phyloP scores from a whole-genome alignment of 371 early-diverging fungal genomes.

The Rhizomucor miehei region DNA sequence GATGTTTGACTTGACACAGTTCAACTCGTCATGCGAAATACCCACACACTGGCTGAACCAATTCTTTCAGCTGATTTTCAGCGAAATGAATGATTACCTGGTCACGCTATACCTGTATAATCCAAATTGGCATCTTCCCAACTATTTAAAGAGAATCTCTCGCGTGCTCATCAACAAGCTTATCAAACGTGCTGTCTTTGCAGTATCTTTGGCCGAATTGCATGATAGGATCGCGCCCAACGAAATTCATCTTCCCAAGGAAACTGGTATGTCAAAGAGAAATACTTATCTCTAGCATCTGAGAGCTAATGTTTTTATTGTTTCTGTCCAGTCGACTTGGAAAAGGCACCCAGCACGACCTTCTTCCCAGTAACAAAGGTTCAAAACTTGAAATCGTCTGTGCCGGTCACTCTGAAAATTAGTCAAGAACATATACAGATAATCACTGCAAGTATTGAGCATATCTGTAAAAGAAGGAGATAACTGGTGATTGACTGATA shows the following conservation, averaged over 20 bases:
- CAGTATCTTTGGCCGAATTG: conserved; percentile 59
- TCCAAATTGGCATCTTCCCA: conserved; percentile 68
- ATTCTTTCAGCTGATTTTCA: conserved; percentile 73
- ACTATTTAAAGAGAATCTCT: conserved; percentile 58
- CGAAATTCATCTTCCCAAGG: conserved; percentile 74
- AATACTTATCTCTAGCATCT: too few species aligned
- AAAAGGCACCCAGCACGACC: conserved; percentile 60
- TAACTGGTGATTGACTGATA: neutral
- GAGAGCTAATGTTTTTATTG: neutral
- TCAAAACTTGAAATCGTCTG: conserved; percentile 23
- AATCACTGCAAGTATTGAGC: conserved; percentile 42
- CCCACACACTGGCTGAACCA: conserved; percentile 71
- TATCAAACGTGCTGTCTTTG: conserved; percentile 63
- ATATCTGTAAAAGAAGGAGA: conserved; percentile 4
- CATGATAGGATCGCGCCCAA: conserved; percentile 64
- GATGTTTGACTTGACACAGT: conserved; percentile 78
- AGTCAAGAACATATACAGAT: conserved; percentile 82
- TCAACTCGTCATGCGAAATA: conserved; percentile 74
- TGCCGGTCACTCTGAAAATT: conserved; percentile 81
- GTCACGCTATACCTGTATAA: conserved; percentile 69
- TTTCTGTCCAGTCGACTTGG: conserved; percentile 52
- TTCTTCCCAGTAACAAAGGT: conserved; percentile 64
- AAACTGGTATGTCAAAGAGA: conserved; percentile 46
- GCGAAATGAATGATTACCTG: conserved; percentile 53
- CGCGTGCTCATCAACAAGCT: conserved; percentile 57